A percentile compares a stretch with the other conserved stretches of the same genome.
These are phyloP conservation scores for Limnomonas spitsbergensis DNA, from an alignment of 139 green algal species.

Conservation along the genomic window DNA sequence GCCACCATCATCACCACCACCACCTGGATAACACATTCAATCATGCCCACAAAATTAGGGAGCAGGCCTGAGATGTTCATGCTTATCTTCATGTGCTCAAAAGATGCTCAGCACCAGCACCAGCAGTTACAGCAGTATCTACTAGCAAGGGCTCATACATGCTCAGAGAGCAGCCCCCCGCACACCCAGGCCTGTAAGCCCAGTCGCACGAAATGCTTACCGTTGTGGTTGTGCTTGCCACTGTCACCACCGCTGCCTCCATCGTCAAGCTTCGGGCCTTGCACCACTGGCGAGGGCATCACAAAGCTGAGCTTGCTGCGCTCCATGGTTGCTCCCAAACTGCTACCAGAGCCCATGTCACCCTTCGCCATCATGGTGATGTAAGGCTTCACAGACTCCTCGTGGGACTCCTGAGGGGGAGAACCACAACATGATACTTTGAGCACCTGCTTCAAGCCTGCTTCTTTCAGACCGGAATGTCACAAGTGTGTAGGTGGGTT, in stretches of 20 bases:
- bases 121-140: neutral
- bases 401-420: neutral
- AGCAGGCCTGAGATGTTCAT: too few relatives aligned
- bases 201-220: too few relatives aligned
- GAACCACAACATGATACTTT: neutral
- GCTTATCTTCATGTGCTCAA: too few relatives aligned
- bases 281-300: slow-evolving; percentile 46
- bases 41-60: too few relatives aligned
- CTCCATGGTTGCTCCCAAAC: slow-evolving; percentile 45
- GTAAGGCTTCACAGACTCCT: neutral
- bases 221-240: slow-evolving; percentile 88
- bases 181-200: too few relatives aligned
- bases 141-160: too few relatives aligned
- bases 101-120: too few relatives aligned
- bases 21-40: too few relatives aligned
- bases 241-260: slow-evolving; percentile 75
- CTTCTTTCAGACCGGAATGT: neutral
- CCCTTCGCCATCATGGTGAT: slow-evolving; percentile 14
- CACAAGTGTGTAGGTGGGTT: too few relatives aligned
- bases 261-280: slow-evolving; percentile 72
- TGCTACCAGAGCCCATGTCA: slow-evolving; percentile 36
- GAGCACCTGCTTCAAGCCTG: neutral
- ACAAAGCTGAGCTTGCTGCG: slow-evolving; percentile 45
- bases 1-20: slow-evolving; percentile 67
- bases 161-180: too few relatives aligned